Evolutionary conservation across 2,329 filamentous ascomycete genomes (phyloP).

Genomic region (Monilinia aucupariae): DNA sequence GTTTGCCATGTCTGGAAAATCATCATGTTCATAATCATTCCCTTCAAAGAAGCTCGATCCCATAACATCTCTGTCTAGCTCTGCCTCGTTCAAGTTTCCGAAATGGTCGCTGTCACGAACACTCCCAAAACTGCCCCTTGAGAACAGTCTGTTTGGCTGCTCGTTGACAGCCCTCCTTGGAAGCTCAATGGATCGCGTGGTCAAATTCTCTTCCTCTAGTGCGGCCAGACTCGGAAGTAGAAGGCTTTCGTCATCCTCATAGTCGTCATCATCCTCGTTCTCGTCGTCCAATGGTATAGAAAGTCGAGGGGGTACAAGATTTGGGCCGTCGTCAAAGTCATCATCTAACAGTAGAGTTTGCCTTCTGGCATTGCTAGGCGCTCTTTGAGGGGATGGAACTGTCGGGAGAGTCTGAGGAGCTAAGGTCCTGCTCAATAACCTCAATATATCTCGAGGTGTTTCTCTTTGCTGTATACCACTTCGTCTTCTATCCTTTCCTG

Average conservation of each 20-base stretch:
- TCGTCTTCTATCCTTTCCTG: conserved; percentile 52
- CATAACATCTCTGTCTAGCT: conserved; percentile 23
- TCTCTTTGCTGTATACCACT: conserved; percentile 53
- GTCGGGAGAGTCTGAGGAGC: conserved; percentile 40
- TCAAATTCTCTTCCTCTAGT: conserved; percentile 55
- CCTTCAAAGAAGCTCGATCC: conserved; percentile 32
- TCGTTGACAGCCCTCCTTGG: conserved; percentile 49
- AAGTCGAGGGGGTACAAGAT: conserved; percentile 48
- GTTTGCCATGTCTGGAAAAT: conserved; percentile 21
- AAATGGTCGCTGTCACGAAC: conserved; percentile 50
- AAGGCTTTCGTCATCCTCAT: conserved; percentile 43
- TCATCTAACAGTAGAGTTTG: conserved; percentile 30
- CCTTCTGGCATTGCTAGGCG: conserved; percentile 17
- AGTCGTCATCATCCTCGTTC: conserved; percentile 45
- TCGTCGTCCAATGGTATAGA: conserved; percentile 50
- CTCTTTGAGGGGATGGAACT: conserved; percentile 30
- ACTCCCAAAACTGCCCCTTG: conserved; percentile 46
- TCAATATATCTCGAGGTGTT: conserved; percentile 49
- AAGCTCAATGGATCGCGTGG: conserved; percentile 54
- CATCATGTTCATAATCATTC: conserved; percentile 24
- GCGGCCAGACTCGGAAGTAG: conserved; percentile 49
- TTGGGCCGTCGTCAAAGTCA: conserved; percentile 39
- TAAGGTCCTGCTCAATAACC: conserved; percentile 49
- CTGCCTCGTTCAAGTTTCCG: conserved; percentile 30
- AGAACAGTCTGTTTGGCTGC: conserved; percentile 42